Conservation (phyloP, 106 monocot genomes). For the Hemerocallis citrina region DNA sequence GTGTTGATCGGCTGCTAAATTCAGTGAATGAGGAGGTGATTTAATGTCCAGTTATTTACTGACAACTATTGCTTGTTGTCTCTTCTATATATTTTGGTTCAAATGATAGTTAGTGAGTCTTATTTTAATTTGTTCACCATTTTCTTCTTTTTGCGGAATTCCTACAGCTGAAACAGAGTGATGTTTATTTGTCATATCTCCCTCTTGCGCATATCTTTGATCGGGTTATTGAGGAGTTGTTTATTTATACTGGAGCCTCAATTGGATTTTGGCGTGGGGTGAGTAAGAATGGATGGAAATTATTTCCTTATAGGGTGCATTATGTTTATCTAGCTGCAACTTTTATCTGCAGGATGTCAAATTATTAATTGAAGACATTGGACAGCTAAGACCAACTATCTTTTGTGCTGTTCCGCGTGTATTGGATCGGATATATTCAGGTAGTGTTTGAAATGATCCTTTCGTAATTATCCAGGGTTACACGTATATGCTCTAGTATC, state of each 20-base stretch:
- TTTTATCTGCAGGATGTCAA: conserved; percentile 66
- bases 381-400: conserved; percentile 68
- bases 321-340: background rate
- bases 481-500: too few species aligned
- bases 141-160: conserved; percentile 2
- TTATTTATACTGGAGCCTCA: conserved; percentile 79
- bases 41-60: background rate
- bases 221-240: conserved; percentile 81
- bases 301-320: background rate
- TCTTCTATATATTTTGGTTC: background rate
- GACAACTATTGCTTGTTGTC: background rate
- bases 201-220: conserved; percentile 96
- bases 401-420: conserved; percentile 98
- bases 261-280: conserved; percentile 99
- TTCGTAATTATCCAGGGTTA: too few species aligned
- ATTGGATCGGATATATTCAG: conserved; percentile 83
- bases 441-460: conserved; percentile 16
- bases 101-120: background rate
- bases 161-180: conserved; percentile 44
- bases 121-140: background rate
- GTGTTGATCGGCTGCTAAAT: conserved; percentile 35
- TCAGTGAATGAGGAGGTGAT: conserved; percentile 48
- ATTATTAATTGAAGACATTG: conserved; percentile 81
- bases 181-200: conserved; percentile 93
- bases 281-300: conserved; percentile 10